Evolutionary conservation across 2,329 filamentous ascomycete genomes (phyloP).

Genomic region (Plectosphaerella cucumerina): DNA sequence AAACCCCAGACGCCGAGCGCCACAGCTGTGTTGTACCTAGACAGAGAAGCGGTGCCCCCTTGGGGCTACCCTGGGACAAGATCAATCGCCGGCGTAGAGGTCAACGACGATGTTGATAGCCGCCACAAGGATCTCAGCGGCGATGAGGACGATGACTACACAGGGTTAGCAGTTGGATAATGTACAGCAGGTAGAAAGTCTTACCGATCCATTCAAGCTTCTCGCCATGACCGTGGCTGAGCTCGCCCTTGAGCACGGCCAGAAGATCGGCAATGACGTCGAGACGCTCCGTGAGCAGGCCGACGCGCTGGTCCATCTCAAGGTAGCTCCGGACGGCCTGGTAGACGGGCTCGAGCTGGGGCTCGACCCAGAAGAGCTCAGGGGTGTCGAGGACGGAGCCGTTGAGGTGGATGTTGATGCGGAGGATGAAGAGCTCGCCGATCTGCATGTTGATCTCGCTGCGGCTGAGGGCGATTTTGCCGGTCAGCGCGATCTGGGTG

Average conservation of each 20-base stretch:
- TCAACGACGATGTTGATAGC: constrained; percentile 95
- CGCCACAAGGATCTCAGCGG: constrained; percentile 89
- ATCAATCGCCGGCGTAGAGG: constrained; percentile 59
- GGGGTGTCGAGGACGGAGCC: constrained; percentile 94
- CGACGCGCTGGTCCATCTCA: constrained; percentile 96
- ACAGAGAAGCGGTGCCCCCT: background rate
- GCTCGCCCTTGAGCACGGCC: constrained; percentile 89
- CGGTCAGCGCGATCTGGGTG: constrained; percentile 85
- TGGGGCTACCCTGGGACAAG: background rate
- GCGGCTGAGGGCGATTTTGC: constrained; percentile 83
- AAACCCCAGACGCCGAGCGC: too few species aligned
- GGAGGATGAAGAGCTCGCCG: constrained; percentile 92
- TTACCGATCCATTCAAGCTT: constrained; percentile 85
- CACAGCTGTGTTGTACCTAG: background rate
- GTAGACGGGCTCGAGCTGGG: constrained; percentile 93
- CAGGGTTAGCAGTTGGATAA: constrained; percentile 9
- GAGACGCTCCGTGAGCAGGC: constrained; percentile 81
- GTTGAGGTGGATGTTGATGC: constrained; percentile 97
- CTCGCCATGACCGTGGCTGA: constrained; percentile 89
- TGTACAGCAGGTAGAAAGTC: constrained; percentile 22
- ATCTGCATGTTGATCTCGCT: constrained; percentile 99
- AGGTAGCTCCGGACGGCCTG: constrained; percentile 92
- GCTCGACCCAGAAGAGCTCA: constrained; percentile 97
- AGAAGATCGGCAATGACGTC: constrained; percentile 92
- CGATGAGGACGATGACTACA: constrained; percentile 88